Percentiles rank a stretch among this genome's conserved stretches.
phyloP scores from a whole-genome alignment of 176 grass and related monocot genomes.

The Ensete ventricosum region DNA sequence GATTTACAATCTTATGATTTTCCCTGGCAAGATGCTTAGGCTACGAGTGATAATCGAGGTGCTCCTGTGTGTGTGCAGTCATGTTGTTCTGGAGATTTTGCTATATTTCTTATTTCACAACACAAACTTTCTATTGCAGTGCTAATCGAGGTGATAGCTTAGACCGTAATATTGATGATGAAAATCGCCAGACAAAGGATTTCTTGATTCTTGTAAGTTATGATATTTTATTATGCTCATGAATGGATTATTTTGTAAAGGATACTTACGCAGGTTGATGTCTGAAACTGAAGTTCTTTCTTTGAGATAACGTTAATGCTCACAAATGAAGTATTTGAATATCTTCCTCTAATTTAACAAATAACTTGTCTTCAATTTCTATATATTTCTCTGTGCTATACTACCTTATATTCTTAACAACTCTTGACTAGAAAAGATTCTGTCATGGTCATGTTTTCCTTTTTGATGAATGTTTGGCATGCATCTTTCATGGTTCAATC shows the following conservation, averaged over 20 bases:
- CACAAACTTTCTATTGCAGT: constrained; percentile 43
- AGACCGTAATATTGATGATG: constrained; percentile 86
- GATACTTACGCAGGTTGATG: not conserved
- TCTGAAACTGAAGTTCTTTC: not conserved
- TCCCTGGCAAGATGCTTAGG: not conserved
- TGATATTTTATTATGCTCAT: not conserved
- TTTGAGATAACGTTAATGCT: not conserved
- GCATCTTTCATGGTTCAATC: not conserved
- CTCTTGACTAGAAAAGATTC: not conserved
- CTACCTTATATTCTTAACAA: not conserved
- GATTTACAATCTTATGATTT: not conserved
- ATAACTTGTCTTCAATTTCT: not conserved
- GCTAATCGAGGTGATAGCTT: constrained; percentile 97
- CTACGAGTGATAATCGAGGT: not conserved
- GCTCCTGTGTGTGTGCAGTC: not conserved
- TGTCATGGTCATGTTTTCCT: not conserved
- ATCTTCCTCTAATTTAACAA: not conserved
- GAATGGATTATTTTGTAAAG: too few species aligned
- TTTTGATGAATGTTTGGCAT: not conserved
- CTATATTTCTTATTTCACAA: not conserved
- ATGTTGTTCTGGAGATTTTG: not conserved
- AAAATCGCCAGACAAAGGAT: constrained; percentile 68
- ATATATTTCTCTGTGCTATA: not conserved
- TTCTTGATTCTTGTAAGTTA: constrained; percentile 93
- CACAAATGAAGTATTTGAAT: not conserved